A percentile compares a stretch with the other conserved stretches of the same genome.
Conservation (phyloP, 176 grass and related monocot genomes). For the Bromus sterilis region DNA sequence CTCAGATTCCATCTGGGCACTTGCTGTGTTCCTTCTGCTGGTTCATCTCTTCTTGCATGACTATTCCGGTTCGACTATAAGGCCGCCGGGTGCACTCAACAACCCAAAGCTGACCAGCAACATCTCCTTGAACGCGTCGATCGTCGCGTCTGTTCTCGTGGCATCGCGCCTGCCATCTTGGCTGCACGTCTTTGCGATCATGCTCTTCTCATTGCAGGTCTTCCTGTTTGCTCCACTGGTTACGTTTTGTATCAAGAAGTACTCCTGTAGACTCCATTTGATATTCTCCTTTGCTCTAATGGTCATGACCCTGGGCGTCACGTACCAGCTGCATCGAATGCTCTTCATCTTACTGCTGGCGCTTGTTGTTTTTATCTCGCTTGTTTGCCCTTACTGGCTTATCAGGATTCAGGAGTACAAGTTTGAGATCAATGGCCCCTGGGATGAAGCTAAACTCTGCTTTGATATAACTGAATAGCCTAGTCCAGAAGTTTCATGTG, state of each 20-base stretch:
- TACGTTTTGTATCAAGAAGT: constrained; percentile 88
- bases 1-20: constrained; percentile 83
- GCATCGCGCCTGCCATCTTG: constrained; percentile 75
- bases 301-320: constrained; percentile 44
- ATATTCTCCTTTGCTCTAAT: constrained; percentile 59
- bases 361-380: constrained; percentile 72
- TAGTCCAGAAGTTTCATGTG: not conserved
- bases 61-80: constrained; percentile 90
- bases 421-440: constrained; percentile 97
- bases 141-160: constrained; percentile 88
- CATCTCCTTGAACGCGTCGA: constrained; percentile 83
- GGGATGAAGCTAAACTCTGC: constrained; percentile 97
- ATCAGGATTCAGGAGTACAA: constrained; percentile 97
- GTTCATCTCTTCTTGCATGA: constrained; percentile 93
- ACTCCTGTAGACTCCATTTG: constrained; percentile 66
- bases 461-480: constrained; percentile 80
- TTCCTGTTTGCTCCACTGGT: constrained; percentile 89
- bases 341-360: constrained; percentile 55
- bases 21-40: constrained; percentile 75
- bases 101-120: constrained; percentile 86
- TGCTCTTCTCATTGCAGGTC: constrained; percentile 84
- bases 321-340: constrained; percentile 66
- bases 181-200: constrained; percentile 89
- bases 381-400: constrained; percentile 86
- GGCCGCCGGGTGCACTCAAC: constrained; percentile 77